These are phyloP conservation scores for Sclerotinia nivalis DNA, from an alignment of 2,329 filamentous ascomycete genomes.

Conservation along the genomic window DNA sequence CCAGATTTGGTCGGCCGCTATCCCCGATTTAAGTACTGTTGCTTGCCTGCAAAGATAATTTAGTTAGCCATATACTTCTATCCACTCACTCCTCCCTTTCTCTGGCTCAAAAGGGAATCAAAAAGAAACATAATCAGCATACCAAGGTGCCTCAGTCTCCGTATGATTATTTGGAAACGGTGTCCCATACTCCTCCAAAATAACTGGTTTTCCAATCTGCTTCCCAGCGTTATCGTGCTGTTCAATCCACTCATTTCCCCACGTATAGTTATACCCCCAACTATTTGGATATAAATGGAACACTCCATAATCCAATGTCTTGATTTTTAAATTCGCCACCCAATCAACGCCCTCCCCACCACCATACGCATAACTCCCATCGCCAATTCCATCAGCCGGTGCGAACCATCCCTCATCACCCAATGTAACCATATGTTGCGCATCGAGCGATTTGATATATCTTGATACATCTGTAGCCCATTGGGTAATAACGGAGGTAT, in stretches of 20 bases:
- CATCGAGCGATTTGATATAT: slow-evolving; percentile 65
- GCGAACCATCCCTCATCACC: slow-evolving; percentile 64
- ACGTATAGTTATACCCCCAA: slow-evolving; percentile 45
- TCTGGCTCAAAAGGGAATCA: background rate
- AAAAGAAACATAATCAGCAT: background rate
- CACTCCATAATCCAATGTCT: slow-evolving; percentile 53
- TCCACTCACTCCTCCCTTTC: too few species aligned
- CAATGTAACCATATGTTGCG: slow-evolving; percentile 60
- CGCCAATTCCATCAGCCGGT: slow-evolving; percentile 41
- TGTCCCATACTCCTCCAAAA: slow-evolving; percentile 46
- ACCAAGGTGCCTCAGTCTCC: slow-evolving; percentile 30
- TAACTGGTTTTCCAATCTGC: slow-evolving; percentile 44
- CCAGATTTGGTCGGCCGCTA: slow-evolving; percentile 37
- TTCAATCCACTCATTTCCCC: slow-evolving; percentile 50
- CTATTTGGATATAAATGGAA: slow-evolving; percentile 53
- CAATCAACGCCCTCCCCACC: slow-evolving; percentile 51
- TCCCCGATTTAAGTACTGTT: slow-evolving; percentile 30
- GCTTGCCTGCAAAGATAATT: slow-evolving; percentile 27
- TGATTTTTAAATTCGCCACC: slow-evolving; percentile 49
- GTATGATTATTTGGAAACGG: slow-evolving; percentile 34
- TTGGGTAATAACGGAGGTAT: slow-evolving; percentile 55
- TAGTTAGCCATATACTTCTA: background rate
- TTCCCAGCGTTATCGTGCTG: slow-evolving; percentile 47
- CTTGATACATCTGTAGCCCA: slow-evolving; percentile 59
- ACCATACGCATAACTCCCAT: slow-evolving; percentile 48